Evolutionary conservation across 768 basidiomycete species (phyloP).

Genomic region (Ramaria sp.): DNA sequence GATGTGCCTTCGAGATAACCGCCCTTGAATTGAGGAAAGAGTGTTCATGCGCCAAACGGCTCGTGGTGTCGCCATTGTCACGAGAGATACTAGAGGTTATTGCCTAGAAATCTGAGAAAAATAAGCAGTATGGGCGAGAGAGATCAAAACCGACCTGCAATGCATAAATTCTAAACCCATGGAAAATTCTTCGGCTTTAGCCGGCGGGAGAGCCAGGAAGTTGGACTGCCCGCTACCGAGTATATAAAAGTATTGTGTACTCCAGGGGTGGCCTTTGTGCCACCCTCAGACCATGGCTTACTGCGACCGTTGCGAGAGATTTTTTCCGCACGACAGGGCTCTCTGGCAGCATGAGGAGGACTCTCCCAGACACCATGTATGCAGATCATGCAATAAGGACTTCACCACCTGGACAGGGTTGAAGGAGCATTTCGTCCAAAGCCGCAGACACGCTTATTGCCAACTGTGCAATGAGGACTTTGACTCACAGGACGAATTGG

Average conservation of each 20-base stretch:
- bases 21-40: neutral
- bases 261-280: too few species aligned
- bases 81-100: too few species aligned
- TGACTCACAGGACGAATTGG: conserved; percentile 11
- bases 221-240: too few species aligned
- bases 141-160: too few species aligned
- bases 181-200: neutral
- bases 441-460: conserved; percentile 40
- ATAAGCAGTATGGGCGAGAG: too few species aligned
- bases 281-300: conserved; percentile 22
- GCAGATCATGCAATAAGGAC: conserved; percentile 34
- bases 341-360: conserved; percentile 25
- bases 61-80: too few species aligned
- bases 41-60: too few species aligned
- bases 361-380: conserved; percentile 32
- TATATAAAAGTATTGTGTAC: too few species aligned
- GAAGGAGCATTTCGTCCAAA: conserved; percentile 42
- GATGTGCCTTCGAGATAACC: neutral
- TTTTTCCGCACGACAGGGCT: conserved; percentile 21
- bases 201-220: neutral
- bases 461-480: conserved; percentile 38
- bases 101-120: too few species aligned
- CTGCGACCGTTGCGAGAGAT: conserved; percentile 30
- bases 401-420: conserved; percentile 29
- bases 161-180: too few species aligned